Percentiles rank a stretch among this genome's conserved stretches.
Evolutionary conservation across 1,139 yeast species (phyloP).

Genomic region (Yamadazyma atlantica): DNA sequence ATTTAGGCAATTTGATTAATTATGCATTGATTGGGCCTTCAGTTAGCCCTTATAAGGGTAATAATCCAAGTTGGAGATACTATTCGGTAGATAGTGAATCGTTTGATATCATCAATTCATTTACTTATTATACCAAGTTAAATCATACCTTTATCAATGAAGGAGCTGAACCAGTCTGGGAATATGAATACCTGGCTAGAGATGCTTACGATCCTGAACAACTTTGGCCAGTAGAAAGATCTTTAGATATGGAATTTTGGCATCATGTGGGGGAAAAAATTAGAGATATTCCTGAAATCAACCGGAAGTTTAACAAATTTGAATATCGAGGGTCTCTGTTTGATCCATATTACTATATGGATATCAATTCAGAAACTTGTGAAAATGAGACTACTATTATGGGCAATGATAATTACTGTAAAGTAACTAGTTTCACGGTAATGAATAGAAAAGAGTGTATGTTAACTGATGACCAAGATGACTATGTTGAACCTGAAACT

Average conservation of each 20-base stretch:
- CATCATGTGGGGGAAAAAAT: slow-evolving; percentile 17
- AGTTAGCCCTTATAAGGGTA: slow-evolving; percentile 26
- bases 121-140: slow-evolving; percentile 29
- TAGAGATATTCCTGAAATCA: slow-evolving; percentile 16
- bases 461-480: slow-evolving; percentile 26
- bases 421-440: slow-evolving; percentile 25
- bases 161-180: slow-evolving; percentile 32
- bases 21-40: slow-evolving; percentile 33
- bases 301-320: slow-evolving; percentile 15
- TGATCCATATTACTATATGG: slow-evolving; percentile 11
- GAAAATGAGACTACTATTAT: slow-evolving; percentile 6
- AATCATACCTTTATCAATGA: slow-evolving; percentile 27
- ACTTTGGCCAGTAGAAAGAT: slow-evolving; percentile 25
- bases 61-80: slow-evolving; percentile 35
- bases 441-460: slow-evolving; percentile 23
- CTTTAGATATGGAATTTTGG: slow-evolving; percentile 31
- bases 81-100: slow-evolving; percentile 30
- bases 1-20: slow-evolving; percentile 22
- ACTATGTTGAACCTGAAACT: slow-evolving; percentile 19
- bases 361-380: slow-evolving; percentile 4
- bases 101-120: slow-evolving; percentile 28
- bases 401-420: slow-evolving; percentile 21
- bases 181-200: slow-evolving; percentile 29
- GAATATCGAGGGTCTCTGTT: slow-evolving; percentile 15
- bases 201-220: slow-evolving; percentile 26